Conservation (phyloP, 78 protist genomes). For the Creolimax fragrantissima region DNA sequence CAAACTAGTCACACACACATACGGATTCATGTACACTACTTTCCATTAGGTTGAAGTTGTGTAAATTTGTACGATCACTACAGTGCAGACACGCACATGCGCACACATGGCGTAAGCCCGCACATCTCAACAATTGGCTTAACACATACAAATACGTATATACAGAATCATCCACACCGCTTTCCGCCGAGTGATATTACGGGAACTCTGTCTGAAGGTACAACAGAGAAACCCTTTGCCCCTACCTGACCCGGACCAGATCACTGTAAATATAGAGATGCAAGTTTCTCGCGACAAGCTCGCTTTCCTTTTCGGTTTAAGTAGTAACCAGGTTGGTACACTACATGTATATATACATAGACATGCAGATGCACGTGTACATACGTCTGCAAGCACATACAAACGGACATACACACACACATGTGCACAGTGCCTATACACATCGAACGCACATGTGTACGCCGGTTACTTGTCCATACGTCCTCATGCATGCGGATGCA, state of each 20-base stretch:
- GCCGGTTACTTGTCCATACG: too few species aligned
- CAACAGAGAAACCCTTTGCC: conserved; percentile 20
- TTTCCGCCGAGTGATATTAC: neutral
- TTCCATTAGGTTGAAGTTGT: too few species aligned
- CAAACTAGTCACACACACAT: too few species aligned
- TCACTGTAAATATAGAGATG: conserved; percentile 27
- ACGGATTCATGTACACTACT: too few species aligned
- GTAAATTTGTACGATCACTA: too few species aligned
- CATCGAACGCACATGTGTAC: too few species aligned
- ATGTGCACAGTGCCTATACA: neutral
- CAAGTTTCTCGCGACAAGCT: conserved; percentile 20
- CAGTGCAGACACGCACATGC: too few species aligned
- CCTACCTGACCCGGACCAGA: conserved; percentile 22
- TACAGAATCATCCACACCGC: neutral
- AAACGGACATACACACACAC: neutral
- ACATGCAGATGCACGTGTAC: neutral
- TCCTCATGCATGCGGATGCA: neutral
- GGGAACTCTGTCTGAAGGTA: conserved; percentile 2
- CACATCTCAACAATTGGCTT: too few species aligned
- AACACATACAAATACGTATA: too few species aligned
- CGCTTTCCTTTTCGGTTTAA: neutral
- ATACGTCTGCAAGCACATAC: neutral
- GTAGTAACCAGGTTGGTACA: neutral
- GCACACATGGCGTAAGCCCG: too few species aligned
- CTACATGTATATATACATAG: neutral